Conservation (phyloP, 371 early-diverging fungal species). For the Entomophthora muscae region DNA sequence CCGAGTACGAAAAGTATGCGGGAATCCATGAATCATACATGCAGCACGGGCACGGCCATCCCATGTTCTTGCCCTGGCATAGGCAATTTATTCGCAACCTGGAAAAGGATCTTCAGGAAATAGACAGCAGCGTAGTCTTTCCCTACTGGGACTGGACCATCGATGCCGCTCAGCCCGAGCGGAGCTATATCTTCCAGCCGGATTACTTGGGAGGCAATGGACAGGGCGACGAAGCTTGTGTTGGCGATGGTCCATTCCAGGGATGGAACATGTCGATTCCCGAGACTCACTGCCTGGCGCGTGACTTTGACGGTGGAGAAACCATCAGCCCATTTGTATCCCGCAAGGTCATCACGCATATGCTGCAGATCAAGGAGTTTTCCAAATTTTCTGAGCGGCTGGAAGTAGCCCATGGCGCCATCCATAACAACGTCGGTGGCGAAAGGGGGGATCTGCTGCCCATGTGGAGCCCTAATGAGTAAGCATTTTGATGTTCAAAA, state of each 20-base stretch:
- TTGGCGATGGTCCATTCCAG: not conserved
- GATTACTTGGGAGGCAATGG: slow-evolving; percentile 14
- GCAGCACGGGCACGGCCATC: not conserved
- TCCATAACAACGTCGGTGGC: slow-evolving; percentile 29
- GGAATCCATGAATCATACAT: not conserved
- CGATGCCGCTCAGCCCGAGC: slow-evolving; percentile 12
- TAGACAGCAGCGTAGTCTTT: slow-evolving; percentile 19
- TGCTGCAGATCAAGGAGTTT: slow-evolving; percentile 16
- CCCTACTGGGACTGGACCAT: slow-evolving; percentile 36
- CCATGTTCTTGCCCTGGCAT: slow-evolving; percentile 23
- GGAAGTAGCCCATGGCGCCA: slow-evolving; percentile 20
- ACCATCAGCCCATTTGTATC: slow-evolving; percentile 16
- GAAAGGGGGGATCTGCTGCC: slow-evolving; percentile 15
- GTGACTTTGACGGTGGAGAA: slow-evolving; percentile 10
- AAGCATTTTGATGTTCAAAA: slow-evolving; percentile 28
- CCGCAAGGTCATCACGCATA: slow-evolving; percentile 10
- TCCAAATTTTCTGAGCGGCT: too few species aligned
- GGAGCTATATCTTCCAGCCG: slow-evolving; percentile 10
- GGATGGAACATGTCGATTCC: slow-evolving; percentile 2
- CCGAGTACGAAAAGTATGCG: not conserved
- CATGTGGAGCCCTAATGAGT: slow-evolving; percentile 27
- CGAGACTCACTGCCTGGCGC: slow-evolving; percentile 14
- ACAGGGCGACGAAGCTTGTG: not conserved
- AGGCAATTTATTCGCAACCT: slow-evolving; percentile 15
- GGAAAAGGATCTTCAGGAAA: slow-evolving; percentile 15